A percentile compares a stretch with the other conserved stretches of the same genome.
phyloP scores from a whole-genome alignment of 2,329 filamentous ascomycete species.

The Cadophora gregata region DNA sequence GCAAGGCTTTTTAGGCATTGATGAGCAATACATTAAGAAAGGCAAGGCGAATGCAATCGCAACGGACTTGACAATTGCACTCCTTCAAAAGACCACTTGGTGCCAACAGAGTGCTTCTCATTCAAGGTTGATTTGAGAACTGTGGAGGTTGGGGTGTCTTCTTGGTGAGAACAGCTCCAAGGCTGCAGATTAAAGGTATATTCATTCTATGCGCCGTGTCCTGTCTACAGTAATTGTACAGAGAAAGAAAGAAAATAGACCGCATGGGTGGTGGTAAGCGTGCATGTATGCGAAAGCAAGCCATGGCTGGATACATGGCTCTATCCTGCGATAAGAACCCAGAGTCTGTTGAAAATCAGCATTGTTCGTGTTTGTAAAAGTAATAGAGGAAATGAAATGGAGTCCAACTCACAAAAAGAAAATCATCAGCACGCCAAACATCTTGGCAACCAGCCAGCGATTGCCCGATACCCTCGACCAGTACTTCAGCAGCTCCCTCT shows the following conservation, averaged over 20 bases:
- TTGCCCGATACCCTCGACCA: slow-evolving; percentile 95
- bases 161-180: not conserved
- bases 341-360: slow-evolving; percentile 34
- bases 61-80: too few species aligned
- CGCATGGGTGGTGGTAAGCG: slow-evolving; percentile 21
- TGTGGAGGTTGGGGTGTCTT: too few species aligned
- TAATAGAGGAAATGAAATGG: slow-evolving; percentile 1
- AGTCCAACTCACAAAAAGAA: slow-evolving; percentile 71
- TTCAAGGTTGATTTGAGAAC: too few species aligned
- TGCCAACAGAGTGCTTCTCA: too few species aligned
- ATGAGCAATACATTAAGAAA: too few species aligned
- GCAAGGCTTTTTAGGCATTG: too few species aligned
- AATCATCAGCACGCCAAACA: slow-evolving; percentile 92
- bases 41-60: too few species aligned
- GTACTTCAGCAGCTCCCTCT: slow-evolving; percentile 94
- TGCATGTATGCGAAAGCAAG: not conserved
- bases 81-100: not conserved
- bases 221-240: slow-evolving; percentile 36
- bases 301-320: slow-evolving; percentile 8
- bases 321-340: slow-evolving; percentile 41
- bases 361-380: not conserved
- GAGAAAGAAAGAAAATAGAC: slow-evolving; percentile 17
- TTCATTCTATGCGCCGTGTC: slow-evolving; percentile 27
- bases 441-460: slow-evolving; percentile 89
- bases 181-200: slow-evolving; percentile 28